Conservation (phyloP, 176 grass and related monocot species). For the Pharus latifolius region DNA sequence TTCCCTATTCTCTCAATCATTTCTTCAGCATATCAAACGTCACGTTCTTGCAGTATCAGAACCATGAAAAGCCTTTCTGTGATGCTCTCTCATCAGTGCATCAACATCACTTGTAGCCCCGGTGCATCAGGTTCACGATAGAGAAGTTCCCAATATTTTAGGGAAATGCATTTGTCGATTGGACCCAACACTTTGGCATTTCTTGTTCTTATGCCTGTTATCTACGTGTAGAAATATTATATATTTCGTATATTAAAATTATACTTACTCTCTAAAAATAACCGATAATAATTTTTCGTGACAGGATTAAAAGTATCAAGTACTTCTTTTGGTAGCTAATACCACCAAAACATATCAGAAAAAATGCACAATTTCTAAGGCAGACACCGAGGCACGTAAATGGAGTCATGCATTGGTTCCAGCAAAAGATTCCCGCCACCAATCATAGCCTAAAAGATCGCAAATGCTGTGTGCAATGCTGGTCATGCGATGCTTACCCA, state of each 20-base stretch:
- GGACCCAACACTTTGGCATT: neutral
- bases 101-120: neutral
- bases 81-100: neutral
- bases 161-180: neutral
- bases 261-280: too few species aligned
- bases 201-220: too few species aligned
- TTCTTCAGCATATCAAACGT: neutral
- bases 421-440: neutral
- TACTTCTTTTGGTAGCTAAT: too few species aligned
- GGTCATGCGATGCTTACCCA: neutral
- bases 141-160: neutral
- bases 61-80: neutral
- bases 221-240: too few species aligned
- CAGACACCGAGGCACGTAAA: neutral
- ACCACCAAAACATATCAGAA: too few species aligned
- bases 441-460: neutral
- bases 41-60: neutral
- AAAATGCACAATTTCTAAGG: too few species aligned
- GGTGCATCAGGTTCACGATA: neutral
- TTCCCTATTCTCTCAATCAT: too few species aligned
- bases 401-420: neutral
- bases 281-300: too few species aligned
- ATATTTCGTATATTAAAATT: too few species aligned
- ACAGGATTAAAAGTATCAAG: too few species aligned
- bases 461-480: too few species aligned